Conservation (phyloP, 208 protist genomes). For the Histomonas meleagridis region DNA sequence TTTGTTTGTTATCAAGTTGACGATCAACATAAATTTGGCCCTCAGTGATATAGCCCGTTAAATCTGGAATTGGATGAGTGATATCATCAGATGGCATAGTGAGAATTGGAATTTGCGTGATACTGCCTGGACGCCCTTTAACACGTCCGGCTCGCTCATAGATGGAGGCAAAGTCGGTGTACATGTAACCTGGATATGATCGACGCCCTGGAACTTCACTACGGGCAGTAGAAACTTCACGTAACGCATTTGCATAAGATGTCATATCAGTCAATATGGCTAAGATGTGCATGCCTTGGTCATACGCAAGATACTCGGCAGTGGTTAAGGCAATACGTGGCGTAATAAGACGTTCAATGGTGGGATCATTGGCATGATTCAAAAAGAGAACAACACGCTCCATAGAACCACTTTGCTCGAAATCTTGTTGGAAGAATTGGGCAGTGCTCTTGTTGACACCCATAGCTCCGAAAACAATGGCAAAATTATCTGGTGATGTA, state of each 20-base stretch:
- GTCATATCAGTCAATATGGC: slow-evolving; percentile 99
- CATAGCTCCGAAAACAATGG: slow-evolving; percentile 99
- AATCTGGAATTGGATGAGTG: slow-evolving; percentile 98
- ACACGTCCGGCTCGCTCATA: slow-evolving; percentile 99
- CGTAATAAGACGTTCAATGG: slow-evolving; percentile 99
- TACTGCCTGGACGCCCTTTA: slow-evolving; percentile 87
- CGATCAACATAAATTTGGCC: slow-evolving; percentile 93
- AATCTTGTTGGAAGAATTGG: slow-evolving; percentile 98
- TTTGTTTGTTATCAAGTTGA: slow-evolving; percentile 88
- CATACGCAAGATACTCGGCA: slow-evolving; percentile 98
- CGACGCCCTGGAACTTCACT: slow-evolving; percentile 97
- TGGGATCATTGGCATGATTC: slow-evolving; percentile 93
- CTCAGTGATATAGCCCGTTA: slow-evolving; percentile 99
- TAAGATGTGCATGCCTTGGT: slow-evolving; percentile 97
- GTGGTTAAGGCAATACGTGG: slow-evolving; percentile 95
- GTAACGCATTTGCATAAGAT: slow-evolving; percentile 98
- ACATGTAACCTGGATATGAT: slow-evolving; percentile 99
- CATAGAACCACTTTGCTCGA: slow-evolving; percentile 77
- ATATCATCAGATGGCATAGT: slow-evolving; percentile 99
- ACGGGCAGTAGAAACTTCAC: slow-evolving; percentile 94
- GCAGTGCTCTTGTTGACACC: slow-evolving; percentile 98
- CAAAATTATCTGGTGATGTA: slow-evolving; percentile 80
- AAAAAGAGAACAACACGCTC: slow-evolving; percentile 80
- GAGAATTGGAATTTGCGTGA: slow-evolving; percentile 99
- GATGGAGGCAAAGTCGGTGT: slow-evolving; percentile 97